A percentile compares a stretch with the other conserved stretches of the same genome.
Conservation (phyloP, 108 stramenopile species). For the Phaeodactylum tricornutum region DNA sequence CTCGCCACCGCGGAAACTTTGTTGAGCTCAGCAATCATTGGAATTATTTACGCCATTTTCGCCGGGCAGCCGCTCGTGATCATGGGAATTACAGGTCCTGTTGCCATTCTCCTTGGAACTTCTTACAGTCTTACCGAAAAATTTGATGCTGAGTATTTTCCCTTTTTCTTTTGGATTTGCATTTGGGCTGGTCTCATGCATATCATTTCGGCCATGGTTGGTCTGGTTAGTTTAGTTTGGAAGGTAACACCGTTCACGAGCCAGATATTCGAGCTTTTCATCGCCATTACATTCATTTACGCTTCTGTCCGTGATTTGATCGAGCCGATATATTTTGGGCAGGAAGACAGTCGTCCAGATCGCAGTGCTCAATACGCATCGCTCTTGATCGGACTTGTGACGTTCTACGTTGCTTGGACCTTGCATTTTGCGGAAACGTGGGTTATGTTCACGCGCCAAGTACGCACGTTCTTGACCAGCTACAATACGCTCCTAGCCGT, state of each 20-base stretch:
- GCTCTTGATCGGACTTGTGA: conserved; percentile 26
- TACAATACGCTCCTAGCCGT: conserved; percentile 46
- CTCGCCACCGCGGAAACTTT: conserved; percentile 30
- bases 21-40: conserved; percentile 35
- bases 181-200: conserved; percentile 36
- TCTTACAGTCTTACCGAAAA: conserved; percentile 30
- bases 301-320: conserved; percentile 23
- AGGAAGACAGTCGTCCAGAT: conserved; percentile 6
- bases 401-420: conserved; percentile 22
- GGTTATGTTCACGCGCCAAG: conserved; percentile 20
- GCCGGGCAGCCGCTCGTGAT: conserved; percentile 56
- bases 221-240: conserved; percentile 31
- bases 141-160: conserved; percentile 41
- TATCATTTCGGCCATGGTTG: conserved; percentile 24
- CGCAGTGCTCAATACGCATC: conserved; percentile 18
- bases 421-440: conserved; percentile 42
- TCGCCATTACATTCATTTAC: conserved; percentile 38
- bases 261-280: conserved; percentile 59
- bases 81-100: conserved; percentile 55
- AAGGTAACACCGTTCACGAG: conserved; percentile 50
- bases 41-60: conserved; percentile 44
- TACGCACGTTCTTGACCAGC: conserved; percentile 20
- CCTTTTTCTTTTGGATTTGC: conserved; percentile 55
- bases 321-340: conserved; percentile 17
- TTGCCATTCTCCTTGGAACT: conserved; percentile 36